Base-by-base conservation (phyloP, 1,139 yeast species). In the Kurtzmaniella quercitrusa region DNA sequence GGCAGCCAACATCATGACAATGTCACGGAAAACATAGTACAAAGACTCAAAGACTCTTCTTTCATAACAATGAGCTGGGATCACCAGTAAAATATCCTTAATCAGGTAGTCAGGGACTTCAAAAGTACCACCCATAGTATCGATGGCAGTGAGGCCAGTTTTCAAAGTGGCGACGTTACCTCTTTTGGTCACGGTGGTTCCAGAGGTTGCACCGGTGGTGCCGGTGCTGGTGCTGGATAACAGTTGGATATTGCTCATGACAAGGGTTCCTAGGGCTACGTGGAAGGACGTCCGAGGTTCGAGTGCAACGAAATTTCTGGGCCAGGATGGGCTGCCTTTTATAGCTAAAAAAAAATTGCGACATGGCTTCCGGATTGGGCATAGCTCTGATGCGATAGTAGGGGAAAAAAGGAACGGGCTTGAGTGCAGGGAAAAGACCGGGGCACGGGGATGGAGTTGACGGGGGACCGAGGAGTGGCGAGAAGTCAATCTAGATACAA, bases 61-160 rank as follows among this genome's bases (percentile, higher is more conserved):
- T 50, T 80, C 75, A 60, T 79, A 81, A 54, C 86, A 80, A 54
- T 78, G 78, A 41, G 74, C 61, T 41, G 88, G 88, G 54, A 82
- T 81, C 38, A 80, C 82, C 35, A 67, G 60, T 42, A 82, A 65
- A 42, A 82, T 75, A 42, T 80, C 83, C 66, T 79, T 80, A 55
- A 82, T 80, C 45, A 82, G 60, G 60, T 63, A 80, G 56, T 80
- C 84, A 8, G 87, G 86, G 7, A 74, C 86, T 42, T 73, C 70
- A 61, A 80, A 81, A 34, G 68, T 73, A 42, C 78, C 71, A 38
- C 86, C 86, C 47, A 63, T 57, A 23, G 82, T 75, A 52, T 78
- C 84, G 36, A 72, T 61, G 18, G 80, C 77, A 43, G 62, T 57
- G 46, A 67, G 60, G 40, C 55, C 56, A 28, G 58, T 47, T 33